These are phyloP conservation scores for Plasmodium gaboni DNA, from an alignment of 169 alveolate genomes.

Conservation along the genomic window DNA sequence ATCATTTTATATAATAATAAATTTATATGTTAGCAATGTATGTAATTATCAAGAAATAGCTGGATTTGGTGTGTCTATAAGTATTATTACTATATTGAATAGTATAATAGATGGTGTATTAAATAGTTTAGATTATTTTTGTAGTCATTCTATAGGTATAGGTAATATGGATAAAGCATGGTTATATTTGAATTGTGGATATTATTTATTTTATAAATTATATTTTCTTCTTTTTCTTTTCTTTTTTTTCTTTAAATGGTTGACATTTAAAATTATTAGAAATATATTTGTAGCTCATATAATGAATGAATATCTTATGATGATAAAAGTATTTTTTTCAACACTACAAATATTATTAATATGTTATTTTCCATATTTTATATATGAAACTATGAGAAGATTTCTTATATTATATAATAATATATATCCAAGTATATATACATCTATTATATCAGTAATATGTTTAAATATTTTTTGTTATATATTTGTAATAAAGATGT, in stretches of 20 bases:
- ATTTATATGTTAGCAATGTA: conserved; percentile 16
- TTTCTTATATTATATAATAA: conserved; percentile 39
- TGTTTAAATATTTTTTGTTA: conserved; percentile 31
- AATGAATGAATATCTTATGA: neutral
- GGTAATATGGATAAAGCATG: conserved; percentile 8
- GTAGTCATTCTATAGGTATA: conserved; percentile 25
- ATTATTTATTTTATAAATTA: conserved; percentile 20
- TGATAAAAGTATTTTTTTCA: conserved; percentile 20
- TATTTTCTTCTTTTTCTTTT: neutral
- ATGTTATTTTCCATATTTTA: conserved; percentile 32
- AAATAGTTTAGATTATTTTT: conserved; percentile 40
- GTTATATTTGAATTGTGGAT: conserved; percentile 25
- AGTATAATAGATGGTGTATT: conserved; percentile 24
- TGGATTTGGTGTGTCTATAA: conserved; percentile 39
- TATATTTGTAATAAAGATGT: conserved; percentile 10
- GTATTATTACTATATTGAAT: conserved; percentile 9
- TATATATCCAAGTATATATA: conserved; percentile 25
- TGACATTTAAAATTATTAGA: neutral
- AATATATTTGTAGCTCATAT: neutral
- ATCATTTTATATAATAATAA: conserved; percentile 32
- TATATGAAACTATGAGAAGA: conserved; percentile 29
- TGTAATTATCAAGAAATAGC: conserved; percentile 47
- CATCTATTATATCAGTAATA: conserved; percentile 38
- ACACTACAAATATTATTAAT: conserved; percentile 18
- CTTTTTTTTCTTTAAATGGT: conserved; percentile 13